Conservation (phyloP, 257 asterid species). For the Hygrophila difformis region DNA sequence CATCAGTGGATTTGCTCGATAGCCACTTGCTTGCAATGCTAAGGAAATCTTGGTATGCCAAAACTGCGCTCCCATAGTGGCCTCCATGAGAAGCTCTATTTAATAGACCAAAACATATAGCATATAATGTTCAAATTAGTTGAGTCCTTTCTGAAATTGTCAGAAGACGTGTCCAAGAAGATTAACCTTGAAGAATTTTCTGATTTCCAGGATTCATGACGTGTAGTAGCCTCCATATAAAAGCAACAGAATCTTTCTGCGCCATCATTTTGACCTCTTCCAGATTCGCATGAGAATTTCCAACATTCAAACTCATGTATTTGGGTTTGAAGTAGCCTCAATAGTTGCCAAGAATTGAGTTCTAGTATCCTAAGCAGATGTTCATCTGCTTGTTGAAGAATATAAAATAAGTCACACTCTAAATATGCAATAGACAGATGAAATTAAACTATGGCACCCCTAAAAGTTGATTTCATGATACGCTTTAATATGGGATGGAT, state of each 20-base stretch:
- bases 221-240: slow-evolving; percentile 45
- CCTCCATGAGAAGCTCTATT: no score
- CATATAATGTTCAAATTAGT: slow-evolving; percentile 7
- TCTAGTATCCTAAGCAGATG: slow-evolving; percentile 60
- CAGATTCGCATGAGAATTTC: slow-evolving; percentile 36
- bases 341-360: slow-evolving; percentile 80
- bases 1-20: slow-evolving; percentile 82
- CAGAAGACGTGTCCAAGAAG: slow-evolving; percentile 2
- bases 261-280: slow-evolving; percentile 21
- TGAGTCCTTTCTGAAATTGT: background rate
- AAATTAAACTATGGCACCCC: no score
- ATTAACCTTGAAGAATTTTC: slow-evolving; percentile 36
- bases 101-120: no score
- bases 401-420: slow-evolving; percentile 6
- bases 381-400: slow-evolving; percentile 43
- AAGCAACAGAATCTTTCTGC: slow-evolving; percentile 65
- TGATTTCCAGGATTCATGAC: slow-evolving; percentile 53
- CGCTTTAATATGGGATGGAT: no score
- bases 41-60: slow-evolving; percentile 58
- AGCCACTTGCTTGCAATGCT: slow-evolving; percentile 67
- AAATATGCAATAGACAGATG: background rate
- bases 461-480: no score
- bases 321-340: slow-evolving; percentile 66
- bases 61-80: slow-evolving; percentile 26
- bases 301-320: slow-evolving; percentile 39